Evolutionary conservation across 768 basidiomycete genomes (phyloP).

Genomic region (Lentinus tigrinus): DNA sequence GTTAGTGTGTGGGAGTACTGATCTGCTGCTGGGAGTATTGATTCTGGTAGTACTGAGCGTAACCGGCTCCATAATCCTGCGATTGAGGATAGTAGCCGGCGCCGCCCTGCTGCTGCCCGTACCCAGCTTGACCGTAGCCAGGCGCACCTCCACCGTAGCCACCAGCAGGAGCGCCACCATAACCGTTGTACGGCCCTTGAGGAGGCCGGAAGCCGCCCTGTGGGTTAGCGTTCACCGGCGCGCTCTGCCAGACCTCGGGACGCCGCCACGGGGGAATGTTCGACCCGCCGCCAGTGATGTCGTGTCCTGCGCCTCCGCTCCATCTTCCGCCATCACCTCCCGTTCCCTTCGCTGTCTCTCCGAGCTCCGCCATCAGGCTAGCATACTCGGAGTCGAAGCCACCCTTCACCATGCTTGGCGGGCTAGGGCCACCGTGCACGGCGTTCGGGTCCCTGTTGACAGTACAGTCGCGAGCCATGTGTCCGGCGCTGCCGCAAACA

Average conservation of each 20-base stretch:
- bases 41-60: conserved; percentile 85
- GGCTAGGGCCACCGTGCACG: conserved; percentile 35
- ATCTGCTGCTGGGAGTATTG: conserved; percentile 81
- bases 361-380: conserved; percentile 95
- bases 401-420: conserved; percentile 52
- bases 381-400: conserved; percentile 98
- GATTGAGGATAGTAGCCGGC: conserved; percentile 41
- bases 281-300: conserved; percentile 60
- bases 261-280: conserved; percentile 91
- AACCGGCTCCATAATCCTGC: conserved; percentile 75
- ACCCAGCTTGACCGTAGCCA: conserved; percentile 37
- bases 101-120: conserved; percentile 30
- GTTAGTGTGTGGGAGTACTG: conserved; percentile 39
- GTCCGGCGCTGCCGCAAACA: conserved; percentile 95
- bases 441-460: conserved; percentile 89
- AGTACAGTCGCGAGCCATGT: conserved; percentile 98
- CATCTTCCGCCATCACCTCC: conserved; percentile 58
- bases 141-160: conserved; percentile 18
- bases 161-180: conserved; percentile 8
- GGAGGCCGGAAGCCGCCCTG: conserved; percentile 67
- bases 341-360: conserved; percentile 68
- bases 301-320: conserved; percentile 64
- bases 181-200: conserved; percentile 33
- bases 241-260: conserved; percentile 81
- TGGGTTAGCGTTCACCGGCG: conserved; percentile 35